A percentile compares a stretch with the other conserved stretches of the same genome.
phyloP scores from a whole-genome alignment of 495 filamentous ascomycete species.

The Penicillium parvum region DNA sequence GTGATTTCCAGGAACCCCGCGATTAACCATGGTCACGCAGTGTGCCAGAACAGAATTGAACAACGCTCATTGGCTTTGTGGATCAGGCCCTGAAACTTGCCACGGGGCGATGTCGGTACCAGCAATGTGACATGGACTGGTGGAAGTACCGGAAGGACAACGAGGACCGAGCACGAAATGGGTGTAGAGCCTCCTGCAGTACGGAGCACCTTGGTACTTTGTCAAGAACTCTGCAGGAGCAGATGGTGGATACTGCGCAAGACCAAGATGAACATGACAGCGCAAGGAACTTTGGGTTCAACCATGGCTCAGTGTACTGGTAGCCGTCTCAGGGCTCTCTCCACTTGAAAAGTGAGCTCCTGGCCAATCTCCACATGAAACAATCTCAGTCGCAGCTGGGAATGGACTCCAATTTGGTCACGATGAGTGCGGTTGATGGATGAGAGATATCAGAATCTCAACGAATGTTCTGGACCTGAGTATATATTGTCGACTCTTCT shows the following conservation, averaged over 20 bases:
- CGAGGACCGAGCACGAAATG: too few species aligned
- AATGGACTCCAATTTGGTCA: too few species aligned
- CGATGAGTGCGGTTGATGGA: too few species aligned
- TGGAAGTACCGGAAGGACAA: not conserved
- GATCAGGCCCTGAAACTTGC: constrained; percentile 14
- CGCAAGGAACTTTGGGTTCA: not conserved
- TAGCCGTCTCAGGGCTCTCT: constrained; percentile 3
- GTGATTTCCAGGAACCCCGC: constrained; percentile 1
- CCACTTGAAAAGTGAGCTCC: not conserved
- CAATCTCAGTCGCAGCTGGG: constrained; percentile 16
- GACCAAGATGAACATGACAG: too few species aligned
- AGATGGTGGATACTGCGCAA: too few species aligned
- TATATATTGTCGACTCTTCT: too few species aligned
- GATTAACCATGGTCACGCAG: constrained; percentile 11
- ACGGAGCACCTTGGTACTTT: too few species aligned
- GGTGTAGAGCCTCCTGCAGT: too few species aligned
- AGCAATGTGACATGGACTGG: not conserved
- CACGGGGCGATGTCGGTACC: not conserved
- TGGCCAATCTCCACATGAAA: constrained; percentile 23
- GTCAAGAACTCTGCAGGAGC: too few species aligned
- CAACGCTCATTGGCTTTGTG: constrained; percentile 8
- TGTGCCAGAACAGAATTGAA: not conserved
- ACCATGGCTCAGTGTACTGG: constrained; percentile 11
- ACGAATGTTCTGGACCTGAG: too few species aligned
- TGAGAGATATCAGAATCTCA: too few species aligned